phyloP scores from a whole-genome alignment of 495 filamentous ascomycete genomes.

The Gamarada debralockiae region DNA sequence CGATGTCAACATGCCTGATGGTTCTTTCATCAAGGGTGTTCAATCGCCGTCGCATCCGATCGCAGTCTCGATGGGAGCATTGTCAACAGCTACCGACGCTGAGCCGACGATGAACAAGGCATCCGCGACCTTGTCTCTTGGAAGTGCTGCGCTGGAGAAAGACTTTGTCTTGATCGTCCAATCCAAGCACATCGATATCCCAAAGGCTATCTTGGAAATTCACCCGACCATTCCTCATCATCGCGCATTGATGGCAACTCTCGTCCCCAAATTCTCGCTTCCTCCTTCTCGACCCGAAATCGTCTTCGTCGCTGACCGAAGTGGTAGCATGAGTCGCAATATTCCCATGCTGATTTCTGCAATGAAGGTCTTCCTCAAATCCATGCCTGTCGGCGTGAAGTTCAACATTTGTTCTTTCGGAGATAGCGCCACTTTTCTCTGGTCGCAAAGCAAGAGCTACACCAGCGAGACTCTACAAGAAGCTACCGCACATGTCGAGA shows the following conservation, averaged over 20 bases:
- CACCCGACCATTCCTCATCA: slow-evolving; percentile 58
- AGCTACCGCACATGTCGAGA: slow-evolving; percentile 46
- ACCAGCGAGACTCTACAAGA: slow-evolving; percentile 41
- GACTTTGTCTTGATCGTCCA: slow-evolving; percentile 55
- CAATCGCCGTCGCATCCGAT: slow-evolving; percentile 67
- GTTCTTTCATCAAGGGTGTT: slow-evolving; percentile 51
- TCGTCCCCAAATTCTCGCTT: slow-evolving; percentile 63
- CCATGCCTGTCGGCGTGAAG: slow-evolving; percentile 58
- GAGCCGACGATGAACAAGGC: slow-evolving; percentile 47
- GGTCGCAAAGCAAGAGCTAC: slow-evolving; percentile 53
- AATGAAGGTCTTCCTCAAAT: slow-evolving; percentile 65
- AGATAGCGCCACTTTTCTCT: slow-evolving; percentile 47
- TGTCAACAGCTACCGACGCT: slow-evolving; percentile 36
- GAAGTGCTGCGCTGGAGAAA: slow-evolving; percentile 39
- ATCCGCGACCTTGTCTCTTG: slow-evolving; percentile 55
- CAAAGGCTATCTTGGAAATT: slow-evolving; percentile 58
- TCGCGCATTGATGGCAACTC: slow-evolving; percentile 59
- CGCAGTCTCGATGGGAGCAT: slow-evolving; percentile 55
- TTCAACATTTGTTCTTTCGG: slow-evolving; percentile 80
- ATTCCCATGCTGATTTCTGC: slow-evolving; percentile 54
- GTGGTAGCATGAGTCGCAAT: slow-evolving; percentile 55
- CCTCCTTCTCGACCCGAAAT: slow-evolving; percentile 54
- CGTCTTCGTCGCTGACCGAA: slow-evolving; percentile 67
- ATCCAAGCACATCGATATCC: slow-evolving; percentile 49
- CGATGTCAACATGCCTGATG: slow-evolving; percentile 52